These are phyloP conservation scores for Aureobasidium pullulans DNA, from an alignment of 2,329 filamentous ascomycete genomes.

Conservation along the genomic window DNA sequence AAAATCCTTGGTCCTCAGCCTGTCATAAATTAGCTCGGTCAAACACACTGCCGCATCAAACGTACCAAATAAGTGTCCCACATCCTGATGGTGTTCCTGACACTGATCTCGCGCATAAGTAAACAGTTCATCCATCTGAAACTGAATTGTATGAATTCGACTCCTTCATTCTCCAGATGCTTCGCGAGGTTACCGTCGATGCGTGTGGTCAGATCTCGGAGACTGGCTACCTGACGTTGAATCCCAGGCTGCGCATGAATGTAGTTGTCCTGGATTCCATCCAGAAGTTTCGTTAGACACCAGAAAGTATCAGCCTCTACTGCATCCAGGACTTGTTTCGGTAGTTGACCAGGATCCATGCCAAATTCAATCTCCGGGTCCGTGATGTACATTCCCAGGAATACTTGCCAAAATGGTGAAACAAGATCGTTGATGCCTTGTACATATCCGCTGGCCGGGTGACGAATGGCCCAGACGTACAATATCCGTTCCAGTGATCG, in stretches of 20 bases:
- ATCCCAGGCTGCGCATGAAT: conserved; percentile 97
- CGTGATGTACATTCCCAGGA: conserved; percentile 90
- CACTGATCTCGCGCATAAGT: conserved; percentile 93
- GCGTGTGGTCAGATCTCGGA: conserved; percentile 82
- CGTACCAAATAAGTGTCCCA: conserved; percentile 98
- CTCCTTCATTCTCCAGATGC: conserved; percentile 81
- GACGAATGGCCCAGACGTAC: conserved; percentile 95
- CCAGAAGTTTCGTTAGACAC: conserved; percentile 95
- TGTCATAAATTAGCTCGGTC: conserved; percentile 31
- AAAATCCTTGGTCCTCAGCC: conserved; percentile 98
- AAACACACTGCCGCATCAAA: conserved; percentile 14
- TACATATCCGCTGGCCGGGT: conserved; percentile 95
- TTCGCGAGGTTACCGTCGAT: conserved; percentile 80
- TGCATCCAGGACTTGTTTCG: conserved; percentile 82
- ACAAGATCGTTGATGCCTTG: conserved; percentile 98
- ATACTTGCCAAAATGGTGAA: conserved; percentile 97
- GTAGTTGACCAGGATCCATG: conserved; percentile 94
- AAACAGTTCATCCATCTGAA: conserved; percentile 99
- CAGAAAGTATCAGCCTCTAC: conserved; percentile 98
- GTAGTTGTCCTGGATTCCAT: conserved; percentile 98
- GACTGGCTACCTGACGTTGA: conserved; percentile 80
- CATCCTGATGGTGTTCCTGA: conserved; percentile 95
- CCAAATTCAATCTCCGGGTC: conserved; percentile 84
- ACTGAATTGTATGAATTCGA: conserved; percentile 98
- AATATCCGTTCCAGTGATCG: conserved; percentile 87